These are phyloP conservation scores for Pleurotus platypus DNA, from an alignment of 768 basidiomycete species.

Conservation along the genomic window DNA sequence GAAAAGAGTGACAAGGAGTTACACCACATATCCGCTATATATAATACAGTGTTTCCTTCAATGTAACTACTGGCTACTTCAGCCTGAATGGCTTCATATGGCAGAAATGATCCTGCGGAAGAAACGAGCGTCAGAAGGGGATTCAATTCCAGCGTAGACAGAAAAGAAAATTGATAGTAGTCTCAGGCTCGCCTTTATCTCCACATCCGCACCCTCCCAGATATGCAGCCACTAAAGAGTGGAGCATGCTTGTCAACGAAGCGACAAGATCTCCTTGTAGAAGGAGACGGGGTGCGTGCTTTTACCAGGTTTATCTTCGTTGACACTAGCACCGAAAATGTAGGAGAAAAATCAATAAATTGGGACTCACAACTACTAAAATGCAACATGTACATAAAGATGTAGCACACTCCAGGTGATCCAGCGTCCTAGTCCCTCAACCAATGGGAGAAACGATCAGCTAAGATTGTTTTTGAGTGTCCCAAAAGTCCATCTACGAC, in stretches of 20 bases:
- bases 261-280: constrained; percentile 5
- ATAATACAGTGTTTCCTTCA: not conserved
- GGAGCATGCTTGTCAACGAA: constrained; percentile 14
- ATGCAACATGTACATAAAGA: constrained; percentile 19
- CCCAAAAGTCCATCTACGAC: constrained; percentile 61
- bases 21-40: not conserved
- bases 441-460: constrained; percentile 87
- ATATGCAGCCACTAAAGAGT: constrained; percentile 13
- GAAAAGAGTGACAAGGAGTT: not conserved
- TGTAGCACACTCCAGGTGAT: constrained; percentile 87
- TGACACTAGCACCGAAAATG: constrained; percentile 27
- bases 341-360: constrained; percentile 12
- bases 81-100: not conserved
- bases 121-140: too few species aligned
- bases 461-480: constrained; percentile 91
- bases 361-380: constrained; percentile 8
- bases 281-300: constrained; percentile 64
- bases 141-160: too few species aligned
- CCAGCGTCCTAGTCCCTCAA: constrained; percentile 88
- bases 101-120: too few species aligned
- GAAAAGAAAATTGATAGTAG: constrained; percentile 7
- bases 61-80: not conserved
- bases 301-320: constrained; percentile 91
- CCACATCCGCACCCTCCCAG: constrained; percentile 64
- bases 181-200: constrained; percentile 90